Evolutionary conservation across 495 filamentous ascomycete genomes (phyloP), one percentile per base, ranked within the genome.

Genomic region (Cryomyces minteri): DNA sequence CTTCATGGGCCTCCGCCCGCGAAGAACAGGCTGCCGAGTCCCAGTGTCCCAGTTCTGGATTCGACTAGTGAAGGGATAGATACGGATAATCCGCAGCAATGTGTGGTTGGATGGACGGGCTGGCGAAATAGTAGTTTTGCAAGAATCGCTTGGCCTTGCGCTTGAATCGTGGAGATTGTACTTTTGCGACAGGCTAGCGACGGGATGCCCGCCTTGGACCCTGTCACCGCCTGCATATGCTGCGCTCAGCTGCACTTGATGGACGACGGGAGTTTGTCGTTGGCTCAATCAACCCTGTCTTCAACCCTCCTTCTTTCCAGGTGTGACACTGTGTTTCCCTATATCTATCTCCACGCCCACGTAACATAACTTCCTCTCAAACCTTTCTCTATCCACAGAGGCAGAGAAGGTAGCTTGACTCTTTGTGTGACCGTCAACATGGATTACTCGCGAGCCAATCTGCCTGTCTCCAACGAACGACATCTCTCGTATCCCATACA

Each of bases 111-210:
- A 31, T 2, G 14, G 14, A 7, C 31, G 1, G 41, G 9, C 30
- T 29, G 31, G 41, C 41, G 3, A 31, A 31, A 43, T 43, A 30
- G 41, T 43, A 43, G 14, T 43, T 43, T 43, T 43, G 41, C 41
- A 31, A 31, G 31, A 30, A 31, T 43, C 14, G 18, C 41, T 1
- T 9, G 41, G 9, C 41, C 6, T 14, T 43, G 41, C 41, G 41
- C 41, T 5, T 37, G 8, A n/a, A 7, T 30, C 5, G 41, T 9
- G 30, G 3, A 4, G 31, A 43, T 43, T 10, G 41, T 18, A 43
- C 14, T 43, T 43, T 43, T 43, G 41, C 9, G 32, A 43, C 29
- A 9, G 31, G 14, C 28, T 43, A 32, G 34, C 3, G 34, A 9
- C 32, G 8, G 32, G 31, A 43, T 29, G 1, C 41, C 41, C 41